phyloP scores from a whole-genome alignment of 352 stramenopile genomes.

The Phytophthora ramorum region DNA sequence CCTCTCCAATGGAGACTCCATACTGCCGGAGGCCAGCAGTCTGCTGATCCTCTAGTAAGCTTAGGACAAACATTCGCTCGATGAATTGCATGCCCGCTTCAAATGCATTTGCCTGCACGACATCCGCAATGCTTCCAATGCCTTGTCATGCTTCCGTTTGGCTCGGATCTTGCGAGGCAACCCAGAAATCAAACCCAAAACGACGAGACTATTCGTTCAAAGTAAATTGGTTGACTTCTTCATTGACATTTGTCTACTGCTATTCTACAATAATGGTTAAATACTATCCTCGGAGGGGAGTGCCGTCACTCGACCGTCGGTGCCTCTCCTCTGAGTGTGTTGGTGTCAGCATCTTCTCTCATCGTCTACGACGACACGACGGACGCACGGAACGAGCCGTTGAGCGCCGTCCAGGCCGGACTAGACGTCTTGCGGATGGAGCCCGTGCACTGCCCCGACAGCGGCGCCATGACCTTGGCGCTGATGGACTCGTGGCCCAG shows the following conservation, averaged over 20 bases:
- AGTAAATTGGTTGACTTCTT: too few relatives aligned
- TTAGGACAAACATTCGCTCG: background rate
- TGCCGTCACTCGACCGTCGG: background rate
- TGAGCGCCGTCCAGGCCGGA: conserved; percentile 61
- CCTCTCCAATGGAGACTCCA: too few relatives aligned
- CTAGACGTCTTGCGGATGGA: conserved; percentile 78
- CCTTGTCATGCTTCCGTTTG: too few relatives aligned
- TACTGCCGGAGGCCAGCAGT: too few relatives aligned
- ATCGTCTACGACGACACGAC: conserved; percentile 25
- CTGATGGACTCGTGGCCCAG: conserved; percentile 60
- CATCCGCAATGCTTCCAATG: background rate
- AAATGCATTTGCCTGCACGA: background rate
- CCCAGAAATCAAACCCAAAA: too few relatives aligned
- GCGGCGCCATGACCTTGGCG: conserved; percentile 52
- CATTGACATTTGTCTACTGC: too few relatives aligned
- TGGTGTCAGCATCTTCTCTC: conserved; percentile 7
- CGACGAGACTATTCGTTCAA: too few relatives aligned
- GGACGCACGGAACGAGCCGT: conserved; percentile 23
- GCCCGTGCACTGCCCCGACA: too few relatives aligned
- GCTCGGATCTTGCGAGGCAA: too few relatives aligned
- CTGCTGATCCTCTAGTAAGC: too few relatives aligned
- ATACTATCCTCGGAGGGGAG: conserved; percentile 27
- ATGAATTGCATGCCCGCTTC: background rate
- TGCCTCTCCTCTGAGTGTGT: background rate
- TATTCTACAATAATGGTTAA: conserved; percentile 40